Base-by-base conservation (phyloP, 768 basidiomycete species). In the Saitozyma sp. region DNA sequence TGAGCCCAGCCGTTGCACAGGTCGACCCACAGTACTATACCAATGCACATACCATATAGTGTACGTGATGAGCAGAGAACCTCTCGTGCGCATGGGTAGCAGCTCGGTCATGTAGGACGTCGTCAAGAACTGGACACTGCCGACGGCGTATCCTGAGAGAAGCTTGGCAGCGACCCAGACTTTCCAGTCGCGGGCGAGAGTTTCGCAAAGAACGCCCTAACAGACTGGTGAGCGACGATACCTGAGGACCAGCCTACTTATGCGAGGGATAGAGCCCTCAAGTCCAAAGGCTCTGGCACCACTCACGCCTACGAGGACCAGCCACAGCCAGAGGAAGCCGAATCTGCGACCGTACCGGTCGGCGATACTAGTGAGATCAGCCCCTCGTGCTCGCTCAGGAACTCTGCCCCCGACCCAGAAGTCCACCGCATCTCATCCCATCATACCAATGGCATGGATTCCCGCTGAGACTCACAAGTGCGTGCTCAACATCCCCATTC, bases 301-400 rank as follows among this genome's bases (percentile, higher is more conserved):
- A 48, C 61, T 19, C 13, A 58, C 63, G 41, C 59, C 49, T 11
- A 70, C 54, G 29, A 69, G 68, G 6, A 52, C 56, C 8, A 56
- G 16, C 70, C 70, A 72, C 1, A 71, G 43, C 10, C 49, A 43
- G 59, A 70, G 72, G 53, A 75, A 70, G 10, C 63, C 61, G 4
- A 49, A 49, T 49, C 70, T 75, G 41, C 73, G 64, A 10, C 73
- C 73, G 49, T 63, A 71, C 16, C 63, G 45, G 43, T 71, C 70
- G 52, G 70, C 68, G 40, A 75, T 53, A 49, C 68, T 70, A 46
- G 37, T 29, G 29, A 19, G 19, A n/a, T 41, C 39, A n/a, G n/a
- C 19, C 41, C 17, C 59, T 48, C 13, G 17, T 48, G 17, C 46
- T 48, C 46, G 46, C 19, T 29, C 29, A 29, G 29, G 29, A 29